Base-by-base conservation (phyloP, 345 rosid genomes). In the Brassica rapa region DNA sequence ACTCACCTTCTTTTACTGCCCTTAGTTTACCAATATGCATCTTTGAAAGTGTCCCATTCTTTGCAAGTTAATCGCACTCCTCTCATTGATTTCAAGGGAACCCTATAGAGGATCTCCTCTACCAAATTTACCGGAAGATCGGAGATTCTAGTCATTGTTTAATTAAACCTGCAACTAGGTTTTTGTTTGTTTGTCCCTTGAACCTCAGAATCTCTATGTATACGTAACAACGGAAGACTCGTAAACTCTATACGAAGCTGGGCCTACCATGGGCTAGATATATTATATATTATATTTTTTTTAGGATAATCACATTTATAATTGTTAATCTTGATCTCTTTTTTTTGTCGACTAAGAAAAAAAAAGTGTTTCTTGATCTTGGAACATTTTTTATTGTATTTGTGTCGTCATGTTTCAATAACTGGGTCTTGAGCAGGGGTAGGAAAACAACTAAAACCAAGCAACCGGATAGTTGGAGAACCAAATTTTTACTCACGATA, bases 41-140 rank as follows among this genome's bases (percentile, higher is more conserved):
- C 65, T 61, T 61, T 27, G 65, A 27, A 61, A 61, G 65, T 12
- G 37, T 61, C 19, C 65, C 65, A 64, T 4, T 35, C 23, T 64
- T 64, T 64, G 68, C 68, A 64, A 64, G 68, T 64, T 35, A 9
- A 35, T 35, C 68, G 49, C 6, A 64, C 68, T 6, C 1, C 37
- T 61, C 37, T 27, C 37, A 27, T 61, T 1, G 14, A 16, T 35
- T 4, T 35, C 14, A 64, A 4, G 14, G 49, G 27, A 19, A 64
- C 49, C 68, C 27, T 64, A 61, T 7, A 61, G 19, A 61, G 19
- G 14, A 61, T 61, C 65, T 61, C 37, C 4, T 27, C 16, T 27
- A 64, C 27, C 49, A 64, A 35, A 8, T 64, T 2, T 11, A 2
- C 4, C 9, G 68, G 68, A 64, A 64, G 68, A 16, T 64, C 25